Conservation (phyloP, 768 basidiomycete genomes). For the Termitomyces sp. region DNA sequence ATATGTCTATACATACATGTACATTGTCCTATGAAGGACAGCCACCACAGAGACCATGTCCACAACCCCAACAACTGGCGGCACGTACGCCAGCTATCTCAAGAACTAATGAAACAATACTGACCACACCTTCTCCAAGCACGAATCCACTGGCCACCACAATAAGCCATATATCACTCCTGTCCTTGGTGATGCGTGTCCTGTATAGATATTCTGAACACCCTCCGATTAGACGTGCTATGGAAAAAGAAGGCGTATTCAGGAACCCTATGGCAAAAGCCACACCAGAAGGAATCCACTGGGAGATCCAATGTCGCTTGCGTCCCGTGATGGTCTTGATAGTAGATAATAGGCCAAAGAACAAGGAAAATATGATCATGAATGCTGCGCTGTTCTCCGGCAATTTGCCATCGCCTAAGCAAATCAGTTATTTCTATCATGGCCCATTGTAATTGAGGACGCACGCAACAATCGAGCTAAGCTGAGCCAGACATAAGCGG, state of each 20-base stretch:
- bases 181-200: conserved; percentile 45
- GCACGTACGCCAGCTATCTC: conserved; percentile 73
- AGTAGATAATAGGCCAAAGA: conserved; percentile 68
- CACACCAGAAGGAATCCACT: conserved; percentile 88
- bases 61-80: conserved; percentile 86
- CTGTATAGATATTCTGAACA: conserved; percentile 72
- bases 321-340: conserved; percentile 59
- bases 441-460: conserved; percentile 23
- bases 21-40: conserved; percentile 42
- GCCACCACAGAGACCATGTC: conserved; percentile 67
- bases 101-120: conserved; percentile 73
- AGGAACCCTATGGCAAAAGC: conserved; percentile 96
- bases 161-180: conserved; percentile 69
- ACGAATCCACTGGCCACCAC: conserved; percentile 95
- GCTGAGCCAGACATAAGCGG: conserved; percentile 89
- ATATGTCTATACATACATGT: background rate
- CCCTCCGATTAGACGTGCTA: conserved; percentile 89
- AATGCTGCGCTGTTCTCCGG: conserved; percentile 72
- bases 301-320: conserved; percentile 50
- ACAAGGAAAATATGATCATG: conserved; percentile 73
- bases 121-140: conserved; percentile 89
- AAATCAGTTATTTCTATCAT: conserved; percentile 16
- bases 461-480: conserved; percentile 73
- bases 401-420: conserved; percentile 73
- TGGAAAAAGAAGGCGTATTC: conserved; percentile 92